Evolutionary conservation across 225 moss, liverwort and hornwort species (phyloP).

Genomic region (Straminergon stramineum): DNA sequence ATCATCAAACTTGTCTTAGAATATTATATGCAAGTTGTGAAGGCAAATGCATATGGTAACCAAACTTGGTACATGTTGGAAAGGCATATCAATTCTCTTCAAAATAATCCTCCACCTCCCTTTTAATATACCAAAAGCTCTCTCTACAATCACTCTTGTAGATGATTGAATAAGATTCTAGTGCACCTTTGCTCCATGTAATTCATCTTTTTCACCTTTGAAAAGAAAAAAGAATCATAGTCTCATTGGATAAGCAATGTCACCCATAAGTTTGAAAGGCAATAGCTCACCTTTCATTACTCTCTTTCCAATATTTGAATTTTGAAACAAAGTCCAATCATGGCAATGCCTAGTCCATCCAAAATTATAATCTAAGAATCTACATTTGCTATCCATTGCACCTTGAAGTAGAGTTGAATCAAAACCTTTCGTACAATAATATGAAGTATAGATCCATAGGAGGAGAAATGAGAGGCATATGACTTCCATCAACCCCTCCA

Average conservation of each 20-base stretch:
- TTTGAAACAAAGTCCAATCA: background rate
- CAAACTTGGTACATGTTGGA: background rate
- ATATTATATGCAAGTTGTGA: background rate
- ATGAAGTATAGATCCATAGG: background rate
- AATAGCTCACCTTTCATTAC: background rate
- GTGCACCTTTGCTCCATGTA: background rate
- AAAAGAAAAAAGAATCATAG: background rate
- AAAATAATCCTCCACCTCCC: background rate
- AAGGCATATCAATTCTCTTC: background rate
- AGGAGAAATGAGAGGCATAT: background rate
- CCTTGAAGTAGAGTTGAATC: background rate
- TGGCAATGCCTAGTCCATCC: fast-evolving
- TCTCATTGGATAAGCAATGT: background rate
- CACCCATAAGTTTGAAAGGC: no score
- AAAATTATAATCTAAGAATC: background rate
- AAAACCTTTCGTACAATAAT: background rate
- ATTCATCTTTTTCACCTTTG: background rate
- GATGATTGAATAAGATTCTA: background rate
- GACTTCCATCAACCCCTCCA: background rate
- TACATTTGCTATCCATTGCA: background rate
- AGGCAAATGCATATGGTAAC: background rate
- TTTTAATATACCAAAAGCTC: background rate
- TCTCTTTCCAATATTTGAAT: background rate
- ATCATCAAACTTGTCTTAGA: background rate
- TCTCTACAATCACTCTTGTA: background rate